These are phyloP conservation scores for Trametes sp. DNA, from an alignment of 1,284 basidiomycete species.

Conservation along the genomic window DNA sequence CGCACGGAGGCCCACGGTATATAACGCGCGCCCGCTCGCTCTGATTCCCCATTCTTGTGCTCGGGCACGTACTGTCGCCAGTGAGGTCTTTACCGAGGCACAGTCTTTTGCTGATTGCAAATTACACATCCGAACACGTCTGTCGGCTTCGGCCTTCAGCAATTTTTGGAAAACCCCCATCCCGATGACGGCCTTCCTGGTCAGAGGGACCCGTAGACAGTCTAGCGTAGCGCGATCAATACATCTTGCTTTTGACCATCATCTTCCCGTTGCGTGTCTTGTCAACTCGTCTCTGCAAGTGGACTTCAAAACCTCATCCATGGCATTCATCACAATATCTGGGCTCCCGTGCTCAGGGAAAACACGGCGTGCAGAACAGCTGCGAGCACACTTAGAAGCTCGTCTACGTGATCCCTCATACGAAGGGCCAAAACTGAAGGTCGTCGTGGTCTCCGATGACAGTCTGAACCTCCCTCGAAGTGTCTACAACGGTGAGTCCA, in stretches of 20 bases:
- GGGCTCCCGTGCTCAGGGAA: conserved; percentile 94
- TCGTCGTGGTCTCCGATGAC: conserved; percentile 85
- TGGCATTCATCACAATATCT: conserved; percentile 95
- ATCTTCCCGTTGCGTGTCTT: not conserved
- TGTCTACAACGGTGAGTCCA: conserved; percentile 77
- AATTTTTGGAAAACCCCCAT: conserved; percentile 44
- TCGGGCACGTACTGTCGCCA: conserved; percentile 89
- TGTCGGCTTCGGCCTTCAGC: conserved; percentile 46
- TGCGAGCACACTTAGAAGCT: conserved; percentile 66
- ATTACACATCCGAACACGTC: conserved; percentile 61
- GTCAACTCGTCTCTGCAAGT: too few relatives aligned
- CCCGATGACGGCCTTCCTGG: conserved; percentile 26
- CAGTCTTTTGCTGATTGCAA: conserved; percentile 95
- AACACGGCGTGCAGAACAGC: conserved; percentile 72
- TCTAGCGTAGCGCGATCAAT: conserved; percentile 13
- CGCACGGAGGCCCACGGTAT: conserved; percentile 21
- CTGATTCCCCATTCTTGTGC: conserved; percentile 73
- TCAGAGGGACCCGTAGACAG: conserved; percentile 27
- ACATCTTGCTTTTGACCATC: conserved; percentile 23
- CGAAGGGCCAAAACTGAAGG: conserved; percentile 59
- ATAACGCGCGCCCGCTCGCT: conserved; percentile 13
- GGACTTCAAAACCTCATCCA: conserved; percentile 44
- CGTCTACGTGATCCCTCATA: conserved; percentile 60
- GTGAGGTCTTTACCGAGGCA: conserved; percentile 85
- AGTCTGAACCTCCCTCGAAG: conserved; percentile 68